Evolutionary conservation across 2,329 filamentous ascomycete genomes (phyloP).

Genomic region (Penicillium sp.): DNA sequence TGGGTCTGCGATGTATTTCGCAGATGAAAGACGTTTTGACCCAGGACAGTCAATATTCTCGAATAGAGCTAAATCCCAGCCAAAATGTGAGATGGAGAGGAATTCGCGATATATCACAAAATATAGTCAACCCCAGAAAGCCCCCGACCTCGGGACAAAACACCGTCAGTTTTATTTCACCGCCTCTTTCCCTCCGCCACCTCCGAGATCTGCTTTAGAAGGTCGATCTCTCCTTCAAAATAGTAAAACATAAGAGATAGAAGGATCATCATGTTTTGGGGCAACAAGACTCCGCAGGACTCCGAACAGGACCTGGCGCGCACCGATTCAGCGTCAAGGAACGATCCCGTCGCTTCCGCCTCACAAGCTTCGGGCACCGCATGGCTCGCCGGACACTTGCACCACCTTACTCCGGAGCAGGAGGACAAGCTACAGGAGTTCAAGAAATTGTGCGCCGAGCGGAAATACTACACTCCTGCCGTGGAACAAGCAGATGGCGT

Average conservation of each 20-base stretch:
- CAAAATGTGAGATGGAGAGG: not conserved
- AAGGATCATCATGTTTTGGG: slow-evolving; percentile 26
- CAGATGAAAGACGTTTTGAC: not conserved
- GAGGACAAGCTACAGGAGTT: slow-evolving; percentile 66
- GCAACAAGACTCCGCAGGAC: slow-evolving; percentile 30
- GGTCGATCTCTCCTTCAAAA: not conserved
- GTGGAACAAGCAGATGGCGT: slow-evolving; percentile 20
- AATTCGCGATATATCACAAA: not conserved
- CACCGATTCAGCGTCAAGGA: slow-evolving; percentile 30
- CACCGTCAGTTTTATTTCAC: slow-evolving; percentile 1
- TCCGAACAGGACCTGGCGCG: slow-evolving; percentile 25
- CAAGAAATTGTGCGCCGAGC: slow-evolving; percentile 64
- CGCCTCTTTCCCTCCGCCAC: slow-evolving; percentile 6
- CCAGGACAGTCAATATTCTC: not conserved
- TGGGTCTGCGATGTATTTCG: not conserved
- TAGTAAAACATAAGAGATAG: not conserved
- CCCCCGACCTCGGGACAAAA: not conserved
- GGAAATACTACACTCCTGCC: slow-evolving; percentile 51
- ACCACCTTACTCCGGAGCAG: slow-evolving; percentile 70
- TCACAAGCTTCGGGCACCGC: slow-evolving; percentile 34
- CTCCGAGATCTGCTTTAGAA: not conserved
- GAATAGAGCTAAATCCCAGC: not conserved
- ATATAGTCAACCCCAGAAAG: not conserved
- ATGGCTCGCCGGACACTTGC: slow-evolving; percentile 64
- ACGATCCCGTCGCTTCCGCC: slow-evolving; percentile 36